Evolutionary conservation across 106 monocot species (phyloP), one percentile per base, ranked within the genome.

Genomic region (Acorus gramineus): DNA sequence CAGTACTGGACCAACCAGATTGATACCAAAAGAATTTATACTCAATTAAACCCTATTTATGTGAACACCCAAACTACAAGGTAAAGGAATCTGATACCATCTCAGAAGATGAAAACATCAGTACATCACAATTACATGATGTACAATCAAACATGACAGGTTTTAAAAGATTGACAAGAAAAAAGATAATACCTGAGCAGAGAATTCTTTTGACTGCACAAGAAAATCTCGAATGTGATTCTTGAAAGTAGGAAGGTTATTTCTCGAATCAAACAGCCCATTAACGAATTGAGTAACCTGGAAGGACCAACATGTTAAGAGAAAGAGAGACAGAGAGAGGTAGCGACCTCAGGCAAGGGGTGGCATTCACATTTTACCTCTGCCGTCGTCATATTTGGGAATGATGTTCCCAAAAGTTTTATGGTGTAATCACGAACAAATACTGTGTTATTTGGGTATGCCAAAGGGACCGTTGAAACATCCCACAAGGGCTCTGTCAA

Each of bases 151-250:
- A 28, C 28, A 28, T 28, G 28, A 28, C 28, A 28, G 28, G 28
- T 28, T 28, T 28, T 28, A 1, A 28, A 28, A 28, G 28, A 28
- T 28, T 28, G 28, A 28, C 28, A 28, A 28, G 28, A 28, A 28
- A 28, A 28, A 28, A 28, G 28, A 28, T 28, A 28, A 28, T 88
- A 98, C 96, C 87, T 98, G 96, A 63, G 91, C 90, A 9, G 96
- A 98, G 72, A 98, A 98, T 66, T 88, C 91, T 57, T 98, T 98
- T 42, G 96, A 98, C 72, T 98, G 96, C n/a, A 91, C 79, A 47
- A 98, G 91, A 57, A 98, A 98, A 53, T 98, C 96, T 60, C 96
- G 66, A 10, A 98, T 98, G 53, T 87, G 91, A 11, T 98, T 80
- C 64, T 98, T 98, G 64, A 98, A 98, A 7, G 79, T 71, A 28